phyloP scores from a whole-genome alignment of 768 basidiomycete species.

The Filobasidium wieringae region DNA sequence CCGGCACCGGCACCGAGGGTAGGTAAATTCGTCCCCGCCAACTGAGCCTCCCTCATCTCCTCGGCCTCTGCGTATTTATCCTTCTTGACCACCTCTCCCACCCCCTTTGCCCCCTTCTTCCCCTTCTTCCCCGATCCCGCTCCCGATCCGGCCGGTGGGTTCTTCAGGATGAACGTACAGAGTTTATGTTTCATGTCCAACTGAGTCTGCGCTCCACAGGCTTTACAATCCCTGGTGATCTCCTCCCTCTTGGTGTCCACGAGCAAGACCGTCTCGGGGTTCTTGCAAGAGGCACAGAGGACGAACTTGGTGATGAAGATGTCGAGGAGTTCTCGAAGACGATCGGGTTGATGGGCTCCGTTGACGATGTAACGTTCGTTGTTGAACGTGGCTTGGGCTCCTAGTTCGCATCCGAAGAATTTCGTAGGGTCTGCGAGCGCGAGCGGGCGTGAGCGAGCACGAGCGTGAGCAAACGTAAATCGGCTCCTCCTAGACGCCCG shows the following conservation, averaged over 20 bases:
- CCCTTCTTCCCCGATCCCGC: slow-evolving; percentile 45
- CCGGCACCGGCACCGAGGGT: slow-evolving; percentile 40
- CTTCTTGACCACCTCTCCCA: slow-evolving; percentile 41
- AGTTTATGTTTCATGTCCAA: slow-evolving; percentile 97
- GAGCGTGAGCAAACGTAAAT: not conserved
- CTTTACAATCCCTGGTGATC: slow-evolving; percentile 94
- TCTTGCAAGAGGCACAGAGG: slow-evolving; percentile 93
- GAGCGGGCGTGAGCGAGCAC: not conserved
- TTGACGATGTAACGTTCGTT: slow-evolving; percentile 98
- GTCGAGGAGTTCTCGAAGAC: slow-evolving; percentile 90
- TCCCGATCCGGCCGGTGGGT: slow-evolving; percentile 82
- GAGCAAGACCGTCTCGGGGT: slow-evolving; percentile 92
- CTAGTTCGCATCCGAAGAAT: slow-evolving; percentile 97
- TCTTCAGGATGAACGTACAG: slow-evolving; percentile 90
- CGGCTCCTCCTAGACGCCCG: not conserved
- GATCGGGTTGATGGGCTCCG: slow-evolving; percentile 80
- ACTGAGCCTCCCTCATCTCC: slow-evolving; percentile 21
- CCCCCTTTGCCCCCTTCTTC: slow-evolving; percentile 41
- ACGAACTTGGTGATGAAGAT: slow-evolving; percentile 97
- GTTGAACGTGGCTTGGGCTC: slow-evolving; percentile 91
- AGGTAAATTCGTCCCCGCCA: slow-evolving; percentile 24
- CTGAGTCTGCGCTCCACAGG: slow-evolving; percentile 81
- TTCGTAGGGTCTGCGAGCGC: slow-evolving; percentile 69
- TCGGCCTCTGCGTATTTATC: slow-evolving; percentile 40
- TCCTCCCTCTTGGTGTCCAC: slow-evolving; percentile 71